These are phyloP conservation scores for Pseudogymnoascus sp. DNA, from an alignment of 2,329 filamentous ascomycete genomes.

Conservation along the genomic window DNA sequence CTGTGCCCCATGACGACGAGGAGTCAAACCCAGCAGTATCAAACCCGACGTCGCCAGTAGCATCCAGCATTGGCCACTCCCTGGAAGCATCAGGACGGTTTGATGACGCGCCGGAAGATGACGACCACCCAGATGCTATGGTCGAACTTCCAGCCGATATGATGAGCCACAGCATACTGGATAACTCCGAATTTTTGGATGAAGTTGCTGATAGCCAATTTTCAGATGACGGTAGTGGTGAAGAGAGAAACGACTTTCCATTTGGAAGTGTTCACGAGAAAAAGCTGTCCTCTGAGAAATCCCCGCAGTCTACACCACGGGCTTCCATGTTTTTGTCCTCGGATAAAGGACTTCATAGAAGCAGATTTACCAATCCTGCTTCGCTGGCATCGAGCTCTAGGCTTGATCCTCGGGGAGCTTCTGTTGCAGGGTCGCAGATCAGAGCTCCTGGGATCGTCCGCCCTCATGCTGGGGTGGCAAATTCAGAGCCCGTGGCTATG, in stretches of 20 bases:
- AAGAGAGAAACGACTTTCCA: constrained; percentile 20
- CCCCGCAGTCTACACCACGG: constrained; percentile 44
- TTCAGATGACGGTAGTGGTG: constrained; percentile 25
- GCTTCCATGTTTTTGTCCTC: constrained; percentile 36
- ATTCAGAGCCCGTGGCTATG: neutral
- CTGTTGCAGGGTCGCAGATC: neutral
- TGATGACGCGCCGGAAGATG: constrained; percentile 31
- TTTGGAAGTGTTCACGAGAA: constrained; percentile 23
- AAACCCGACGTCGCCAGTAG: neutral
- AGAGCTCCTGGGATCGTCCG: neutral
- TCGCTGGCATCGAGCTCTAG: neutral
- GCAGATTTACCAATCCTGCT: constrained; percentile 5
- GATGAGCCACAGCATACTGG: constrained; percentile 24
- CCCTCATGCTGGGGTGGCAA: neutral
- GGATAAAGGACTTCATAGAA: neutral
- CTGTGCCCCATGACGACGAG: neutral
- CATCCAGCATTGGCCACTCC: neutral
- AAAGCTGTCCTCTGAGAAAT: constrained; percentile 26
- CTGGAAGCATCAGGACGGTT: constrained; percentile 20
- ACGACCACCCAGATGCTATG: constrained; percentile 19
- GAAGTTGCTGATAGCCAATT: constrained; percentile 28
- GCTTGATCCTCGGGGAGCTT: neutral
- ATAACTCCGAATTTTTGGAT: constrained; percentile 27
- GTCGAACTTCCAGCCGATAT: constrained; percentile 18
- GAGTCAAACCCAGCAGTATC: neutral